Evolutionary conservation across 257 asterid genomes (phyloP).

Genomic region (Apocynum venetum): DNA sequence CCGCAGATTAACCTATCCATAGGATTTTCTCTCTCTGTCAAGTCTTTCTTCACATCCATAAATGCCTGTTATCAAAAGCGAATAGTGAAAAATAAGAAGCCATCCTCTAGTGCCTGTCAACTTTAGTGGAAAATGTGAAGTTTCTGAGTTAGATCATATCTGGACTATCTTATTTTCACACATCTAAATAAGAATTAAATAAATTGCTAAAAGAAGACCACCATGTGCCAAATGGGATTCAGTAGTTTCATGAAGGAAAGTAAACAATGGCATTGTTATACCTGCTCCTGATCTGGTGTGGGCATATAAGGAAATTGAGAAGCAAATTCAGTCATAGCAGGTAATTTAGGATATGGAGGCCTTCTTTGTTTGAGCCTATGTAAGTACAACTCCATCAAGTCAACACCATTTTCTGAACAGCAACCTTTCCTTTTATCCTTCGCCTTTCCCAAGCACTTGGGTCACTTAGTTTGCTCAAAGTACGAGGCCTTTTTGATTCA

Average conservation of each 20-base stretch:
- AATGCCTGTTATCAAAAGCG: conserved; percentile 67
- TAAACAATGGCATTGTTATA: conserved; percentile 16
- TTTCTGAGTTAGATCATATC: not conserved
- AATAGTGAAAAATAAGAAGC: conserved; percentile 12
- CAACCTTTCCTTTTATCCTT: conserved; percentile 95
- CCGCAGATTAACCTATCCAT: conserved; percentile 99
- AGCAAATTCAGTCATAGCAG: conserved; percentile 61
- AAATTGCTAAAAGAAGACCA: conserved; percentile 5
- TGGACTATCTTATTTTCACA: not conserved
- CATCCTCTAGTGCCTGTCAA: not conserved
- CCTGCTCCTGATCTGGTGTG: conserved; percentile 91
- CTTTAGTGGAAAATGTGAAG: not conserved
- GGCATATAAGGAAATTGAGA: conserved; percentile 80
- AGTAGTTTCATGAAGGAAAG: conserved; percentile 12
- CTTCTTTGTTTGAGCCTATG: conserved; percentile 91
- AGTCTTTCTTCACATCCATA: conserved; percentile 84
- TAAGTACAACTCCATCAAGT: conserved; percentile 91
- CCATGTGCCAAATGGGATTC: conserved; percentile 4
- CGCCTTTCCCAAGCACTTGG: conserved; percentile 91
- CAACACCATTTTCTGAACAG: conserved; percentile 98
- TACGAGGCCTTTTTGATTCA: conserved; percentile 70
- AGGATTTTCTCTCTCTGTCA: conserved; percentile 85
- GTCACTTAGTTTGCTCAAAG: conserved; percentile 83
- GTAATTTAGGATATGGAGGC: conserved; percentile 68
- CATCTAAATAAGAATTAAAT: not conserved